A percentile compares a stretch with the other conserved stretches of the same genome.
Evolutionary conservation across 1,139 yeast species (phyloP).

Genomic region (Hyphopichia buzzinii): DNA sequence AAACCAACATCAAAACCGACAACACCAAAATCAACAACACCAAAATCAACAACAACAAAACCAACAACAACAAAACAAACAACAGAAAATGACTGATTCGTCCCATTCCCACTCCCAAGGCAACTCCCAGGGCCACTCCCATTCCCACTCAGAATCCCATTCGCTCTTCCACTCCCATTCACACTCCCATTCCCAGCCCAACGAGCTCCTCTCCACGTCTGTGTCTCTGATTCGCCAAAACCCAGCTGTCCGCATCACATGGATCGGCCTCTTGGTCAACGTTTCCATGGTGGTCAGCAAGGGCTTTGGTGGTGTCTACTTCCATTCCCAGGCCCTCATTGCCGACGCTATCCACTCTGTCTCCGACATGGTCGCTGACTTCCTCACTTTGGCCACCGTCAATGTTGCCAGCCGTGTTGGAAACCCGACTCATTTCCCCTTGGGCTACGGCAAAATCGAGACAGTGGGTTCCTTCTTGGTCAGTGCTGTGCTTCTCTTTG

Average conservation of each 20-base stretch:
- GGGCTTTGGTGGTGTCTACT: slow-evolving; percentile 83
- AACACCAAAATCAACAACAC: background rate
- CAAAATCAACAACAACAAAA: background rate
- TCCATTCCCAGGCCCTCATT: slow-evolving; percentile 89
- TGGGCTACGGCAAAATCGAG: slow-evolving; percentile 92
- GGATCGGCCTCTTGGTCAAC: slow-evolving; percentile 84
- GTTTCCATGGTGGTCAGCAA: slow-evolving; percentile 84
- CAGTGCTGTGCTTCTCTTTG: slow-evolving; percentile 74
- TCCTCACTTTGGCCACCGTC: slow-evolving; percentile 85
- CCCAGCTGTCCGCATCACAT: slow-evolving; percentile 91
- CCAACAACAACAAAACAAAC: background rate
- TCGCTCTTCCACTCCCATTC: slow-evolving; percentile 26
- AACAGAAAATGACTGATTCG: slow-evolving; percentile 7
- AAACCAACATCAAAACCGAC: background rate
- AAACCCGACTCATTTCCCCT: slow-evolving; percentile 59
- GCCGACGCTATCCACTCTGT: slow-evolving; percentile 95
- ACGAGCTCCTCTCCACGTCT: slow-evolving; percentile 34
- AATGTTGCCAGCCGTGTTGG: slow-evolving; percentile 73
- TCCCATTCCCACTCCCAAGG: slow-evolving; percentile 16
- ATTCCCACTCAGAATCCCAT: slow-evolving; percentile 18
- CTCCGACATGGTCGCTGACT: slow-evolving; percentile 85
- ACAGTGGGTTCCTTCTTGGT: slow-evolving; percentile 89
- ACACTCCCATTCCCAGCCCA: slow-evolving; percentile 40
- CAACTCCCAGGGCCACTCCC: slow-evolving; percentile 7
- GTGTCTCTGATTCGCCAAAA: slow-evolving; percentile 41